Base-by-base conservation (phyloP, 2,329 filamentous ascomycete species). In the Fusarium sp. region DNA sequence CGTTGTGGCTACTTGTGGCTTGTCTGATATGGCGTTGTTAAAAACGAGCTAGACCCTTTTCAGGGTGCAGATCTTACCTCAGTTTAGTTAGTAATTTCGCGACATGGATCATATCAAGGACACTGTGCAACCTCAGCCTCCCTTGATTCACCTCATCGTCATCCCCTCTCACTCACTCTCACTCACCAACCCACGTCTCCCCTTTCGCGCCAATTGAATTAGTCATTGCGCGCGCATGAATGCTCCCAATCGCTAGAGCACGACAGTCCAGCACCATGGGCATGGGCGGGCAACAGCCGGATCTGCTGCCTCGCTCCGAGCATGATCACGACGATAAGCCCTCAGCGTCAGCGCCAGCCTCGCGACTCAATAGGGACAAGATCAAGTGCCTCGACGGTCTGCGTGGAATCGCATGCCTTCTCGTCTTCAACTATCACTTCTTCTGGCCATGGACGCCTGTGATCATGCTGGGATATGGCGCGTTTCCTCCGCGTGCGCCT, bases 361-460 rank as follows among this genome's bases (percentile, higher is more conserved):
- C 57, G 28, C 62, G 54, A 44, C 52, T 56, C 41, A 63, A 54
- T 54, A 48, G 63, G 23, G 79, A 80, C 72, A 81, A 81, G 71
- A 80, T 82, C 66, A 74, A 68, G 49, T 79, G 76, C 28, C 78
- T 82, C 37, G 80, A 82, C 67, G 80, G 80, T 16, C 76, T 82
- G 3, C 77, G 80, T n/a, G 80, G 80, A 49, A 76, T 81, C 58
- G 80, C 80, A 18, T 82, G 79, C 57, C 76, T 82, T 29, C 73
- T 80, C 35, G 80, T 82, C 55, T 82, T 82, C 76, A 82, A 81
- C 48, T 82, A 81, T 59, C 80, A 82, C 61, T 81, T 81, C 55
- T 72, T 82, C 43, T 81, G 79, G 78, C 78, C 79, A 18, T 82
- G 79, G 78, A 81, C 79, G 3, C 76, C 78, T 1, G 62, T 72